These are phyloP conservation scores for Trichoderma sp. DNA, from an alignment of 2,329 filamentous ascomycete genomes.

Conservation along the genomic window DNA sequence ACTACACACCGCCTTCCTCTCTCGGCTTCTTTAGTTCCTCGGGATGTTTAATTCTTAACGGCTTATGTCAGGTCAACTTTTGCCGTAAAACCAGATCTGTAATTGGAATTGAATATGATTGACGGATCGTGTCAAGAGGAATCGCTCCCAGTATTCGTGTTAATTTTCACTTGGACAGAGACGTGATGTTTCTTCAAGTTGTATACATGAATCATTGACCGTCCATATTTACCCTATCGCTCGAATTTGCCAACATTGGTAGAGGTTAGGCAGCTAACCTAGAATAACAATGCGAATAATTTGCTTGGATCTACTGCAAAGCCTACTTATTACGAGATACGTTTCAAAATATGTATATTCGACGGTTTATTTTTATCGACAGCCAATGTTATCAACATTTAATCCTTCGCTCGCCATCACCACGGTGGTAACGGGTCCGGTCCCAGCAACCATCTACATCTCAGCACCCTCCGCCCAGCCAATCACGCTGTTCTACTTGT, in stretches of 20 bases:
- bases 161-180: background rate
- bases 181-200: background rate
- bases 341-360: background rate
- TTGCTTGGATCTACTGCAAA: background rate
- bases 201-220: background rate
- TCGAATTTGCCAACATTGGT: too few species aligned
- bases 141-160: too few species aligned
- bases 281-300: background rate
- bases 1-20: background rate
- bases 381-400: background rate
- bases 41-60: background rate
- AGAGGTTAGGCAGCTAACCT: background rate
- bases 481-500: background rate
- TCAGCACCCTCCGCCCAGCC: background rate
- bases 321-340: background rate
- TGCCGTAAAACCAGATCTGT: background rate
- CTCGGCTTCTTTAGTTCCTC: background rate
- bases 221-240: background rate
- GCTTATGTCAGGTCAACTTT: background rate
- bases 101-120: background rate
- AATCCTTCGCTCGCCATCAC: background rate
- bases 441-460: background rate
- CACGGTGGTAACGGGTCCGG: background rate
- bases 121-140: background rate
- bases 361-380: background rate